Evolutionary conservation across 345 rosid species (phyloP), one percentile per base, ranked within the genome.

Genomic region (Erysimum cheiranthoides): DNA sequence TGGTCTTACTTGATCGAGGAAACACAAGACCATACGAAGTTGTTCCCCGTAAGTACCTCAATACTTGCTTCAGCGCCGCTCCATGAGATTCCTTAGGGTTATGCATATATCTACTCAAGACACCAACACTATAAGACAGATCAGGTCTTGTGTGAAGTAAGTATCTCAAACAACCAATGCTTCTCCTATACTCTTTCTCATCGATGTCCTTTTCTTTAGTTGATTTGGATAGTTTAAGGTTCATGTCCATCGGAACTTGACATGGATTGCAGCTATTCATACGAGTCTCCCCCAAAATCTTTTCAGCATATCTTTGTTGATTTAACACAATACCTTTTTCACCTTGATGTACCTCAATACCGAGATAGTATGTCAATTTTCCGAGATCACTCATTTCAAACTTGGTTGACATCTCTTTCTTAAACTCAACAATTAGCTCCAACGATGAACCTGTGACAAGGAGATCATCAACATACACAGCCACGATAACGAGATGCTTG

Each of bases 1-100:
- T n/a, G n/a, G n/a, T 3, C 25, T n/a, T 3, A 6, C 6, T 2
- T 2, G 2, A 0, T 1, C 10, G 21, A 6, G 4, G 0, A n/a
- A n/a, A n/a, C n/a, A n/a, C n/a, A 0, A 46, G 25, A 5, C 51
- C 51, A 16, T n/a, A 16, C 0, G 3, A 2, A 2, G 3, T 6
- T 1, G 51, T 46, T 16, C 51, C 21, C 1, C 4, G 25, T 1
- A 16, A 16, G 6, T 46, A 46, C 14, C 51, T 14, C 2, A 46
- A 7, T 0, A 47, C 9, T 0, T 47, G 21, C 3, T 47, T 47
- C 8, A 47, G 3, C 0, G 52, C 25, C 0, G 25, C 21, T 5
- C 25, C 52, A 3, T 47, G 21, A 0, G 52, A 47, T 6, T n/a
- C 21, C 9, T 16, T 47, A 2, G 52, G 52, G 2, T 47, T 25